Evolutionary conservation across 805 yeast species (phyloP), one percentile per base, ranked within the genome.

Genomic region (Maudiozyma bulderi): DNA sequence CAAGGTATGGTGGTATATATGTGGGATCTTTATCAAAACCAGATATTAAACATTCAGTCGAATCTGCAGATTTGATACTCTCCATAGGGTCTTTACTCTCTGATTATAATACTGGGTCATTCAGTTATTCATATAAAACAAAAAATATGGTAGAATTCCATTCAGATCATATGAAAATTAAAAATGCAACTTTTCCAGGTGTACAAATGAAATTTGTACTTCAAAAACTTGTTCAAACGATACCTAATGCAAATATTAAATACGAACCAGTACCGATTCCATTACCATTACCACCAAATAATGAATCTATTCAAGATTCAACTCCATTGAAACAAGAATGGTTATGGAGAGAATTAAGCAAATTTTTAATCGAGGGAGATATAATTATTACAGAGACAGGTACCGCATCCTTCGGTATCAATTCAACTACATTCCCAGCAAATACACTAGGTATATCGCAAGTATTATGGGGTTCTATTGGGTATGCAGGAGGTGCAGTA

Each of bases 41-140:
- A 44, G 82, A 76, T 52, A 84, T 82, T 44, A 77, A 78, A 57
- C 76, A 74, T 51, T 73, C 77, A 15, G 86, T 82, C 42, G 88
- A 83, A 64, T 59, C 72, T 32, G 71, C 87, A n/a, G 93, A 84
- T 66, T 72, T 84, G 62, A 73, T 84, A 38, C 64, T 85, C 46
- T 80, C 88, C 11, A 72, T 84, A 49, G 93, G 93, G 63, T 86
- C 86, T 32, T 69, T 84, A 62, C 69, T 84, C 55, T 83, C 89
- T 30, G 93, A 85, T 67, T 84, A 82, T 76, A 85, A 84, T 72
- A 84, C 91, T 38, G 91, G 91, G 58, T 81, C 90, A 2, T 81
- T 81, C 69, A 77, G 84, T 10, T 81, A 81, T 66, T 73, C 78
- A 37, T 80, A 80, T 68, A 74, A 76, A 59, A 81, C 86, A 50